Evolutionary conservation across 2,329 filamentous ascomycete genomes (phyloP).

Genomic region (Madurella fahalii): DNA sequence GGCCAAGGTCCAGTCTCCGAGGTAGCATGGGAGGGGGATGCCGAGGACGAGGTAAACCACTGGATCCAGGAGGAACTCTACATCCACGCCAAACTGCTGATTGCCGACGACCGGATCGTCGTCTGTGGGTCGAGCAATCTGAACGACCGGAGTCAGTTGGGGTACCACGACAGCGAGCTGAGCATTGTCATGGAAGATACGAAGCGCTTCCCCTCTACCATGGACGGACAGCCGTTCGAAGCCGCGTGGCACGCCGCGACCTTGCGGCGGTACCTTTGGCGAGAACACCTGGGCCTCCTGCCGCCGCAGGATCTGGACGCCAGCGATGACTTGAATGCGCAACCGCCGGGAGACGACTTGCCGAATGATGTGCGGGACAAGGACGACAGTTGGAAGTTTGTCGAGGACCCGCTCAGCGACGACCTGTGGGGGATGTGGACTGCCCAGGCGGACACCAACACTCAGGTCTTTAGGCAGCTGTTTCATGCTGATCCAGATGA

Average conservation of each 20-base stretch:
- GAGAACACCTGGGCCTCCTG: slow-evolving; percentile 83
- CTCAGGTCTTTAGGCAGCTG: slow-evolving; percentile 68
- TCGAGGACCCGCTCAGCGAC: slow-evolving; percentile 67
- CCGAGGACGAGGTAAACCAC: slow-evolving; percentile 74
- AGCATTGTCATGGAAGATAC: slow-evolving; percentile 87
- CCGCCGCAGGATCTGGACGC: slow-evolving; percentile 68
- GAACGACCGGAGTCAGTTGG: slow-evolving; percentile 85
- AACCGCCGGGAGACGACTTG: slow-evolving; percentile 62
- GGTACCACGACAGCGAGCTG: slow-evolving; percentile 86
- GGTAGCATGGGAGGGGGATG: slow-evolving; percentile 71
- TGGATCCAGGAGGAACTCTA: slow-evolving; percentile 97
- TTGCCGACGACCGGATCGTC: slow-evolving; percentile 80
- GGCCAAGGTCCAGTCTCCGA: slow-evolving; percentile 56
- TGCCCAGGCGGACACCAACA: slow-evolving; percentile 64
- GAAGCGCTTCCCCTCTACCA: slow-evolving; percentile 62
- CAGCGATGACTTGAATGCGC: slow-evolving; percentile 64
- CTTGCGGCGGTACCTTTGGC: slow-evolving; percentile 77
- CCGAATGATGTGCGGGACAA: slow-evolving; percentile 60
- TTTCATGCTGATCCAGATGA: slow-evolving; percentile 91
- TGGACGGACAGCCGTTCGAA: slow-evolving; percentile 73
- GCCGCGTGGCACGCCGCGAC: slow-evolving; percentile 80
- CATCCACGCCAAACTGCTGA: slow-evolving; percentile 86
- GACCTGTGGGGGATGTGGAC: slow-evolving; percentile 69
- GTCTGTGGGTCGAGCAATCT: slow-evolving; percentile 87
- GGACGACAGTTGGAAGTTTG: slow-evolving; percentile 60